Percentiles rank a stretch among this genome's conserved stretches.
These are phyloP conservation scores for Alternaria atra DNA, from an alignment of 2,329 filamentous ascomycete genomes.

Conservation along the genomic window DNA sequence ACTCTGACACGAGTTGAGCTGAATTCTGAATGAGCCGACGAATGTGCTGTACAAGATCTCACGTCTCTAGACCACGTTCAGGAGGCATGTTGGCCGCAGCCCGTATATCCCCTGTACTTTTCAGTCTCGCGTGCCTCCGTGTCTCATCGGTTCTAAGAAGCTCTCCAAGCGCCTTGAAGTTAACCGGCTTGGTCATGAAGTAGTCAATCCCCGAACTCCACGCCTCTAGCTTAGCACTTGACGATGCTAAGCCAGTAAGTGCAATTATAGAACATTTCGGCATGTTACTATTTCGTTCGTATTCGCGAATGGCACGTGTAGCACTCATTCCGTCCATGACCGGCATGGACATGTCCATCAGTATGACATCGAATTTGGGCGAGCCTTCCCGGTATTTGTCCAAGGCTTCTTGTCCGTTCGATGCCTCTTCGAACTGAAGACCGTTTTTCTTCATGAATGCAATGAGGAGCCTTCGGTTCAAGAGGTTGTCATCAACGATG, in stretches of 20 bases:
- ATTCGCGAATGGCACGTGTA: conserved; percentile 44
- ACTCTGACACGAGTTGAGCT: background rate
- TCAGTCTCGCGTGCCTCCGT: background rate
- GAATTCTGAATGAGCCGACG: background rate
- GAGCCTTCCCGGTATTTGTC: conserved; percentile 30
- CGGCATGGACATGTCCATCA: conserved; percentile 52
- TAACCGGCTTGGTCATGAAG: conserved; percentile 47
- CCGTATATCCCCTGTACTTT: background rate
- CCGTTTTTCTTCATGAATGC: conserved; percentile 43
- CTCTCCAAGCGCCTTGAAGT: conserved; percentile 35
- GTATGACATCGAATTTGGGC: conserved; percentile 33
- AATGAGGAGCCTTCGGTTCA: conserved; percentile 50
- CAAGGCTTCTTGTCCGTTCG: conserved; percentile 47
- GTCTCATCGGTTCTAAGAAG: conserved; percentile 24
- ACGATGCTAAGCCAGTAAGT: conserved; percentile 43
- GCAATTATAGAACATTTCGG: conserved; percentile 32
- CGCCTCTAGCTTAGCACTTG: conserved; percentile 37
- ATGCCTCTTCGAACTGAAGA: conserved; percentile 35
- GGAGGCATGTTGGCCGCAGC: background rate
- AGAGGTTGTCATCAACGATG: conserved; percentile 51
- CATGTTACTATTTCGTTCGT: conserved; percentile 32
- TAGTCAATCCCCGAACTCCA: conserved; percentile 41
- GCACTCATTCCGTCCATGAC: conserved; percentile 50
- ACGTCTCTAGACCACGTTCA: background rate
- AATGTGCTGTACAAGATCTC: background rate